These are phyloP conservation scores for Macrophomina tecta DNA, from an alignment of 2,329 filamentous ascomycete genomes.

Conservation along the genomic window DNA sequence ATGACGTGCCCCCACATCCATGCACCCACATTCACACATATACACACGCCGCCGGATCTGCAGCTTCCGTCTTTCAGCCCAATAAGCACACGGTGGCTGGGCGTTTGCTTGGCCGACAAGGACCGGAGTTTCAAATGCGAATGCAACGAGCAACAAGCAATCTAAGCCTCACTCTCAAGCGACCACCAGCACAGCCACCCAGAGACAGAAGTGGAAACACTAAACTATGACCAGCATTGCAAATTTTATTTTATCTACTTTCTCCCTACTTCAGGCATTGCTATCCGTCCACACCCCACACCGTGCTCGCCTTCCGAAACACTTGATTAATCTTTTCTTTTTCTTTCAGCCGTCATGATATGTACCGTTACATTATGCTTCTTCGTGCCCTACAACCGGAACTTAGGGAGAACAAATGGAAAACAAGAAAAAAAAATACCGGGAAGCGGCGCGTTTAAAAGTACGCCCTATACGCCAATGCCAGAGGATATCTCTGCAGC, in stretches of 20 bases:
- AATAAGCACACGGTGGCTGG: not conserved
- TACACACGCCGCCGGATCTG: not conserved
- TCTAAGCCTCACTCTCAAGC: not conserved
- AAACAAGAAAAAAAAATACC: not conserved
- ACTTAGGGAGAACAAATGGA: not conserved
- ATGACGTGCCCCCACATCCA: not conserved
- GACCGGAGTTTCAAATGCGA: not conserved
- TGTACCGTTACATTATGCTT: conserved; percentile 1
- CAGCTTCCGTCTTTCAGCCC: not conserved
- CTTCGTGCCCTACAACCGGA: not conserved
- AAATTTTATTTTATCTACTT: not conserved
- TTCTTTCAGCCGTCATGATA: not conserved
- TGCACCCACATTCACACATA: not conserved
- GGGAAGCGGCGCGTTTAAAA: not conserved
- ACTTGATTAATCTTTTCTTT: not conserved
- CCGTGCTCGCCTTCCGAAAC: not conserved
- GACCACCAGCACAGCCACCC: not conserved
- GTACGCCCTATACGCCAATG: not conserved
- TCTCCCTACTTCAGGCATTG: not conserved
- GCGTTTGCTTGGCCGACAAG: not conserved
- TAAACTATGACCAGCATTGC: not conserved
- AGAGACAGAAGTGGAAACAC: too few relatives aligned
- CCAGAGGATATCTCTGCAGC: not conserved
- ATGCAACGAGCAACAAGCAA: not conserved
- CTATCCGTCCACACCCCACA: not conserved